Conservation (phyloP, 169 alveolate species). For the Babesia ovis region DNA sequence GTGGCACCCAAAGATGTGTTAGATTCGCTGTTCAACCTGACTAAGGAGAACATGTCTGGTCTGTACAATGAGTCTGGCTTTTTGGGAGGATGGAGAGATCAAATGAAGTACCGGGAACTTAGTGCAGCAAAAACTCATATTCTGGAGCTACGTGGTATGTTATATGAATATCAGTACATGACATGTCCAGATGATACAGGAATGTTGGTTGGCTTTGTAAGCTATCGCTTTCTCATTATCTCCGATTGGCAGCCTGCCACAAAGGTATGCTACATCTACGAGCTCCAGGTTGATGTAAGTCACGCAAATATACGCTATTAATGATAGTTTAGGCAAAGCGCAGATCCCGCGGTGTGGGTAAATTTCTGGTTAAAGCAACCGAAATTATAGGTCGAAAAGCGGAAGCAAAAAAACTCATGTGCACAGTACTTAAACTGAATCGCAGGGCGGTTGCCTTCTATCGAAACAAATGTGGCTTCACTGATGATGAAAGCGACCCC, state of each 20-base stretch:
- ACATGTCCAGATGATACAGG: constrained; percentile 19
- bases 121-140: constrained; percentile 54
- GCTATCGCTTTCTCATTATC: constrained; percentile 59
- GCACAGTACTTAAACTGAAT: constrained; percentile 73
- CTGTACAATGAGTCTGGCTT: constrained; percentile 68
- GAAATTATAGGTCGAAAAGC: constrained; percentile 36
- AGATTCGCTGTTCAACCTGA: constrained; percentile 40
- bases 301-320: neutral
- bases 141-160: constrained; percentile 32
- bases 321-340: constrained; percentile 4
- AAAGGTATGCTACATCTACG: constrained; percentile 62
- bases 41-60: constrained; percentile 63
- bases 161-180: neutral
- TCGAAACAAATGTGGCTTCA: constrained; percentile 67
- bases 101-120: constrained; percentile 64
- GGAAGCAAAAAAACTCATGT: constrained; percentile 62
- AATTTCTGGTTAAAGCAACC: constrained; percentile 42
- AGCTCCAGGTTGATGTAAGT: constrained; percentile 59
- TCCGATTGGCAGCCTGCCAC: constrained; percentile 60
- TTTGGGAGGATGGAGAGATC: constrained; percentile 74
- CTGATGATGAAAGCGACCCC: constrained; percentile 74
- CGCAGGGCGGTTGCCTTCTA: constrained; percentile 69
- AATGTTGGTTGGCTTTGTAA: constrained; percentile 43
- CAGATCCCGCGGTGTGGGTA: constrained; percentile 65
- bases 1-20: constrained; percentile 23